Conservation (phyloP, 1,139 yeast species). For the Lodderomyces theae region DNA sequence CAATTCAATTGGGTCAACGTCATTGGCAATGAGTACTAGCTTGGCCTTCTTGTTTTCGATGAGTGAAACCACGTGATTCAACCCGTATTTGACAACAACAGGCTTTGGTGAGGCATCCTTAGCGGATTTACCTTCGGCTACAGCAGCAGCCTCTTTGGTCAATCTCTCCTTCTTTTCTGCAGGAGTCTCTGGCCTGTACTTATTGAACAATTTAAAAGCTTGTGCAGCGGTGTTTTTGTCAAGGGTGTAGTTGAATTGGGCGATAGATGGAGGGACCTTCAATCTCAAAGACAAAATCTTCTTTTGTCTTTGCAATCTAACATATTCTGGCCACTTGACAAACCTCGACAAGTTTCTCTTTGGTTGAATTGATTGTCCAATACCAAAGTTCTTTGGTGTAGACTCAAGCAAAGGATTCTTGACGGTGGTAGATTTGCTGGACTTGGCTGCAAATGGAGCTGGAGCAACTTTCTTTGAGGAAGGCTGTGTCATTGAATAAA, state of each 20-base stretch:
- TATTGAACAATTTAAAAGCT: constrained; percentile 94
- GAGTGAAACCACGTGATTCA: constrained; percentile 95
- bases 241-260: constrained; percentile 92
- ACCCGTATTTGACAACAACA: constrained; percentile 92
- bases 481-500: constrained; percentile 71
- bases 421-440: constrained; percentile 24
- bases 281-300: constrained; percentile 91
- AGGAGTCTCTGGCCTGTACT: constrained; percentile 96
- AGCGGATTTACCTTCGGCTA: constrained; percentile 95
- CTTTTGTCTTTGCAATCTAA: constrained; percentile 88
- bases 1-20: constrained; percentile 97
- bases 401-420: constrained; percentile 56
- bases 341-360: constrained; percentile 93
- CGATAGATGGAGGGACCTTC: constrained; percentile 97
- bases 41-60: constrained; percentile 98
- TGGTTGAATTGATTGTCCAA: constrained; percentile 94
- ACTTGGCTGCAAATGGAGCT: constrained; percentile 48
- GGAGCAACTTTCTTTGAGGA: constrained; percentile 51
- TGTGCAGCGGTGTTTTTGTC: constrained; percentile 98
- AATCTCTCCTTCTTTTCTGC: constrained; percentile 99
- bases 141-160: constrained; percentile 97
- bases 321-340: constrained; percentile 98
- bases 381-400: constrained; percentile 91
- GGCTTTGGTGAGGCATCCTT: constrained; percentile 97
- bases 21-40: constrained; percentile 95